Evolutionary conservation across 2,329 filamentous ascomycete species (phyloP).

Genomic region (Huntiella savannae): DNA sequence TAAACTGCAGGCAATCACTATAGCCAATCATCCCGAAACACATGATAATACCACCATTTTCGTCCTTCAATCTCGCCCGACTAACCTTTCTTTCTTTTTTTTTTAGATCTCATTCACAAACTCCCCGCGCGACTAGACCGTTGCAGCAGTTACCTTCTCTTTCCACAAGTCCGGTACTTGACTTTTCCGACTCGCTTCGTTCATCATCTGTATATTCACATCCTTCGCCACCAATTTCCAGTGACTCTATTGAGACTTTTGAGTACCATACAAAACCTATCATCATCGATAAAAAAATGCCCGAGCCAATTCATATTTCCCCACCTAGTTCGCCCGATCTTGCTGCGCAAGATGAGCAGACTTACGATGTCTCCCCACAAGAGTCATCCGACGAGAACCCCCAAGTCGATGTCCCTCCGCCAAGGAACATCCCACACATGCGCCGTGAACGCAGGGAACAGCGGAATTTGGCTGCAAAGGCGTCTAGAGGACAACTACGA

Average conservation of each 20-base stretch:
- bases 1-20: background rate
- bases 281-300: background rate
- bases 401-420: background rate
- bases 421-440: constrained; percentile 28
- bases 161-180: background rate
- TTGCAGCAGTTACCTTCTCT: background rate
- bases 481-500: constrained; percentile 20
- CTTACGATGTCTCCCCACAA: constrained; percentile 31
- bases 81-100: background rate
- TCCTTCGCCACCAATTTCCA: background rate
- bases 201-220: constrained; percentile 3
- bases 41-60: background rate
- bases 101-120: background rate
- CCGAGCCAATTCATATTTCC: constrained; percentile 24
- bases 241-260: constrained; percentile 1
- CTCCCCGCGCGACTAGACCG: background rate
- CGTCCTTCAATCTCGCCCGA: background rate
- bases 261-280: background rate
- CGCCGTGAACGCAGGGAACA: constrained; percentile 22
- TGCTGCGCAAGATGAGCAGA: background rate
- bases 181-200: background rate
- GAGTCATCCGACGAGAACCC: constrained; percentile 23
- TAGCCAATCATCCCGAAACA: background rate
- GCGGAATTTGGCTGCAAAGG: constrained; percentile 21
- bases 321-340: constrained; percentile 38